phyloP scores from a whole-genome alignment of 2,329 filamentous ascomycete species.

The Tolypocladium cylindrosporum region DNA sequence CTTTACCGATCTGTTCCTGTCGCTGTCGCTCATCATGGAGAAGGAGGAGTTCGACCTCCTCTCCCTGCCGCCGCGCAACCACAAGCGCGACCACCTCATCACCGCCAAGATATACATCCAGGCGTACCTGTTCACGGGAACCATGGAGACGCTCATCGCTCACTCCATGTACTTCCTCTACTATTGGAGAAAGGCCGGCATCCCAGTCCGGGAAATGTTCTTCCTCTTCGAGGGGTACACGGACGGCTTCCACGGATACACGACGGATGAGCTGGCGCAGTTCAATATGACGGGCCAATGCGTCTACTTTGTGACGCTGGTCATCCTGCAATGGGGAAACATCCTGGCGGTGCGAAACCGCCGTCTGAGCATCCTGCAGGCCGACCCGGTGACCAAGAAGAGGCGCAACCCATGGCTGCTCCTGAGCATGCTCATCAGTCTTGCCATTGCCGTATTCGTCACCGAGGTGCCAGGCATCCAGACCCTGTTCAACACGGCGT shows the following conservation, averaged over 20 bases:
- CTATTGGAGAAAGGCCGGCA: constrained; percentile 35
- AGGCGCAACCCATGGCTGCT: constrained; percentile 41
- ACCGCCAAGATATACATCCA: constrained; percentile 40
- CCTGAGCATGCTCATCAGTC: constrained; percentile 32
- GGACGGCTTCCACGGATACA: constrained; percentile 39
- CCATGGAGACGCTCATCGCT: constrained; percentile 38
- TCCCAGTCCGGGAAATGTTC: constrained; percentile 36
- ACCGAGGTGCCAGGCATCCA: constrained; percentile 41
- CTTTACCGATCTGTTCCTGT: constrained; percentile 43
- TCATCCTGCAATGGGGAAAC: constrained; percentile 45
- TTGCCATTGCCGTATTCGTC: constrained; percentile 42
- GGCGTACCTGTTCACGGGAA: constrained; percentile 40
- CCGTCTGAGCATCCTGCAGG: constrained; percentile 39
- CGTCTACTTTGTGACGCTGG: constrained; percentile 44
- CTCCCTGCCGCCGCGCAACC: constrained; percentile 37
- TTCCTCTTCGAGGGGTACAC: constrained; percentile 38
- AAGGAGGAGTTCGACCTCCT: constrained; percentile 45
- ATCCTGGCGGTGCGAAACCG: constrained; percentile 41
- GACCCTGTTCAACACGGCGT: constrained; percentile 34
- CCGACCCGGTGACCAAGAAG: constrained; percentile 34
- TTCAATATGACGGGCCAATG: constrained; percentile 40
- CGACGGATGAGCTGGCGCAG: constrained; percentile 28
- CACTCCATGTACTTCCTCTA: constrained; percentile 46
- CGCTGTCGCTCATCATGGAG: constrained; percentile 42
- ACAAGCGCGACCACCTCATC: constrained; percentile 40